Evolutionary conservation across 2,329 filamentous ascomycete genomes (phyloP).

Genomic region (Thermomyces lanuginosus): DNA sequence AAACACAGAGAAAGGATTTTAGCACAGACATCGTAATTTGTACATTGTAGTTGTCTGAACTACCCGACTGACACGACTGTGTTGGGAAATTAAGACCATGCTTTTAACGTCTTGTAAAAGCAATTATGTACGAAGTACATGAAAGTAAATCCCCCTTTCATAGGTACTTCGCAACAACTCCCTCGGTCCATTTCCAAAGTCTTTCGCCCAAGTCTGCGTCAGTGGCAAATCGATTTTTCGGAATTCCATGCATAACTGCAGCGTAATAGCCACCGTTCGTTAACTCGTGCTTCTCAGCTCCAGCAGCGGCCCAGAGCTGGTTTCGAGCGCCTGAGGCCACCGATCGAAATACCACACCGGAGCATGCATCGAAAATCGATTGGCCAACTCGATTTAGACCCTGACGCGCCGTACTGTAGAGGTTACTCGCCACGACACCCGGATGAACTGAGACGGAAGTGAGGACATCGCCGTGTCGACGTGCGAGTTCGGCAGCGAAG

Average conservation of each 20-base stretch:
- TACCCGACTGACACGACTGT: too few relatives aligned
- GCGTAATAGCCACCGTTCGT: constrained; percentile 27
- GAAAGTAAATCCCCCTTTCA: neutral
- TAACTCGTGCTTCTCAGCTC: constrained; percentile 16
- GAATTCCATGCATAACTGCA: constrained; percentile 21
- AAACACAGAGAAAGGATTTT: too few relatives aligned
- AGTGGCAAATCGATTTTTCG: constrained; percentile 14
- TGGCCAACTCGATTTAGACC: constrained; percentile 9
- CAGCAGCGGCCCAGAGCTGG: constrained; percentile 27
- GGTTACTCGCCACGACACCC: constrained; percentile 27
- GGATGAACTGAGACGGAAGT: constrained; percentile 35
- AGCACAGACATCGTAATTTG: too few relatives aligned
- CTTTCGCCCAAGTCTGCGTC: constrained; percentile 17
- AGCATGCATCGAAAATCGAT: constrained; percentile 11
- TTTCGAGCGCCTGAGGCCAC: constrained; percentile 24
- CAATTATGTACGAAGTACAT: neutral
- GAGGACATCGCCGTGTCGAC: constrained; percentile 28
- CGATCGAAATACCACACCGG: too few relatives aligned
- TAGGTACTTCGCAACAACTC: constrained; percentile 8
- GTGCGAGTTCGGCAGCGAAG: constrained; percentile 31
- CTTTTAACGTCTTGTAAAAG: too few relatives aligned
- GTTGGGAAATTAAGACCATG: too few relatives aligned
- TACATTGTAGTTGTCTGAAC: too few relatives aligned
- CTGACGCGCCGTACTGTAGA: constrained; percentile 19
- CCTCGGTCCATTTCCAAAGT: constrained; percentile 32